Evolutionary conservation across 2,329 filamentous ascomycete species (phyloP), one percentile per base, ranked within the genome.

Genomic region (Sporothrix mexicana): DNA sequence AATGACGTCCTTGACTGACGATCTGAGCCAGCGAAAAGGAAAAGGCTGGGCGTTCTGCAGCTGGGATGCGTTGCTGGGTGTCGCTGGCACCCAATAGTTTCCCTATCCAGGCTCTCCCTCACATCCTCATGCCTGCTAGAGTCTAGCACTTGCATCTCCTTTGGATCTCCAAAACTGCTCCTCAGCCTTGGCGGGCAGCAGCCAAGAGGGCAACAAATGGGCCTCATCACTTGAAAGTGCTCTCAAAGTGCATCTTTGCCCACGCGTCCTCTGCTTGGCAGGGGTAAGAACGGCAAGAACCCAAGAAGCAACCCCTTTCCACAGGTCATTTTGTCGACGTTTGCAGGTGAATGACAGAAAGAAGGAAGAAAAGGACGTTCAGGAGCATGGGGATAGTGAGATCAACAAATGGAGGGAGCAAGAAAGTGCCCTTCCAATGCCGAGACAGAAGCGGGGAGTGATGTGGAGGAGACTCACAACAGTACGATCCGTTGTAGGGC

Each of bases 251-350:
- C 30, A 36, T 36, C 30, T 30, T 30, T 30, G 45, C 45, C 62
- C 64, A 67, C 64, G 64, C 64, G 64, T 67, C 15, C 64, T 67
- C 45, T 67, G 7, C 64, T 67, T 67, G 64, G 64, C 64, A 67
- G 64, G 64, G 45, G 64, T 51, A 49, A 36, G 20, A 30, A 41
- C 57, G 12, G 13, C 23, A 17, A 41, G 30, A 36, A 36, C 30
- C 30, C 2, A 36, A 36, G 30, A 25, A 12, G 15, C 36, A n/a
- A 13, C 30, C 61, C 20, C 41, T 45, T 9, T 59, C 25, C 15
- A 36, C n/a, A 66, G 5, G 61, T 17, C 10, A 9, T 30, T 30
- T 36, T 51, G 45, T 67, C 15, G 64, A 30, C 15, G 64, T 15
- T 51, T 30, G 15, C 45, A 51, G 45, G 36, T n/a, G n/a, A 36